Evolutionary conservation across 768 basidiomycete species (phyloP).

Genomic region (Lactarius vividus): DNA sequence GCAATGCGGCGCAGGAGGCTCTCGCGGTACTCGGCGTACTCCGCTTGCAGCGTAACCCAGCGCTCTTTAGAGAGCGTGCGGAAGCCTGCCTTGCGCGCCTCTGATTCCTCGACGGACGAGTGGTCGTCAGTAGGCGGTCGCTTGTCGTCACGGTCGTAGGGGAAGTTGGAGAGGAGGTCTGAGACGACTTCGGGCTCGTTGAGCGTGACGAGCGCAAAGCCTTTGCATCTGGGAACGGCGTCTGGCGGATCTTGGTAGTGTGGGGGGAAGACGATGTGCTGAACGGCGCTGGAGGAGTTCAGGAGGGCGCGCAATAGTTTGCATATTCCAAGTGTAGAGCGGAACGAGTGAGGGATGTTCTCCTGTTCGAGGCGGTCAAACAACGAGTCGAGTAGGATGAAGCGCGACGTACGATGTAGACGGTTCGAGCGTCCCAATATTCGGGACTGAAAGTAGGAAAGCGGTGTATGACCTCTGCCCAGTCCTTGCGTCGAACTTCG

Average conservation of each 20-base stretch:
- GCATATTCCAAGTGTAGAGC: constrained; percentile 47
- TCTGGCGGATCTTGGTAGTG: constrained; percentile 62
- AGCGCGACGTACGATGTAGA: constrained; percentile 59
- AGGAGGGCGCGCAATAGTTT: constrained; percentile 38
- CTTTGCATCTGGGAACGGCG: constrained; percentile 59
- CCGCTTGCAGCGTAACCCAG: constrained; percentile 65
- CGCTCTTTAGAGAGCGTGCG: constrained; percentile 51
- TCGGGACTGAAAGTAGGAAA: constrained; percentile 35
- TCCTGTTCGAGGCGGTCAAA: constrained; percentile 47
- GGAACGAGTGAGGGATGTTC: constrained; percentile 57
- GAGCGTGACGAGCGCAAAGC: constrained; percentile 71
- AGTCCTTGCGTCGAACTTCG: constrained; percentile 58
- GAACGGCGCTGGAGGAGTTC: constrained; percentile 36
- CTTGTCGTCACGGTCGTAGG: constrained; percentile 46
- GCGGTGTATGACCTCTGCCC: constrained; percentile 33
- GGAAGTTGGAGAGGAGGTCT: constrained; percentile 51
- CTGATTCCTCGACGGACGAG: constrained; percentile 29
- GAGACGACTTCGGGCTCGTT: constrained; percentile 40
- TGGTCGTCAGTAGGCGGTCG: background rate
- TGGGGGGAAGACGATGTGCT: constrained; percentile 55
- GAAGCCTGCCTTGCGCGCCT: constrained; percentile 59
- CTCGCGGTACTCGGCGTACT: constrained; percentile 66
- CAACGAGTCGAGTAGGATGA: background rate
- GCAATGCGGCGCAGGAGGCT: constrained; percentile 43
- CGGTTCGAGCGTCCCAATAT: constrained; percentile 61